Conservation (phyloP, 768 basidiomycete genomes). For the Pleurotus tuoliensis region DNA sequence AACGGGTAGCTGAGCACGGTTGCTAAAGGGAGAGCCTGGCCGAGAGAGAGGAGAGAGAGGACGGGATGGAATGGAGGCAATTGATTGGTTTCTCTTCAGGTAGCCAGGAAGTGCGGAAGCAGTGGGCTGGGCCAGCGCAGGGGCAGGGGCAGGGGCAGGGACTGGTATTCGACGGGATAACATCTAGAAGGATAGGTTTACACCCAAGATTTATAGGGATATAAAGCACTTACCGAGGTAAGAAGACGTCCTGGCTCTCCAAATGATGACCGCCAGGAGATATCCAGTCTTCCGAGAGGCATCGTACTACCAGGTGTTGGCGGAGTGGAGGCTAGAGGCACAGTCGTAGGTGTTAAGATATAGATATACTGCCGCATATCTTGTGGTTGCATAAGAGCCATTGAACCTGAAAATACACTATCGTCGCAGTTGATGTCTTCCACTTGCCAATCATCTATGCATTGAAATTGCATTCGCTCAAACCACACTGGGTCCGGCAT, state of each 20-base stretch:
- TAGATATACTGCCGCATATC: slow-evolving; percentile 88
- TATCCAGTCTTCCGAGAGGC: slow-evolving; percentile 82
- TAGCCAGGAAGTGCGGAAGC: slow-evolving; percentile 74
- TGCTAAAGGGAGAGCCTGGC: slow-evolving; percentile 40
- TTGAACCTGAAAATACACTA: slow-evolving; percentile 55
- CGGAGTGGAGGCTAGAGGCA: slow-evolving; percentile 40
- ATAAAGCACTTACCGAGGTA: slow-evolving; percentile 46
- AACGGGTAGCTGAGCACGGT: slow-evolving; percentile 36
- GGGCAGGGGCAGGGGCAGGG: slow-evolving; percentile 39
- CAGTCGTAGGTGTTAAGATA: slow-evolving; percentile 54
- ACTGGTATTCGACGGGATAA: slow-evolving; percentile 66
- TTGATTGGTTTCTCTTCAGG: slow-evolving; percentile 54
- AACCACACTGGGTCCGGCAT: slow-evolving; percentile 75
- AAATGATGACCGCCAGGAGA: slow-evolving; percentile 82
- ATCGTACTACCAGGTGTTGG: slow-evolving; percentile 68
- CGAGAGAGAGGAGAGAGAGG: slow-evolving; percentile 50
- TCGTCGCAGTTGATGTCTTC: slow-evolving; percentile 47
- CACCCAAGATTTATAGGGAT: background rate
- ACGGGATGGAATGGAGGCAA: slow-evolving; percentile 38
- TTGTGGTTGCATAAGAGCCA: slow-evolving; percentile 76
- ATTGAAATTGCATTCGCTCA: slow-evolving; percentile 77
- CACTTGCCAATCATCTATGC: slow-evolving; percentile 61
- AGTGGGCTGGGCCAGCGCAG: slow-evolving; percentile 39
- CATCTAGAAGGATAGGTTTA: slow-evolving; percentile 29
- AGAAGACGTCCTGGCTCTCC: slow-evolving; percentile 85